These are phyloP conservation scores for Trichoderma sp. DNA, from an alignment of 2,329 filamentous ascomycete genomes.

Conservation along the genomic window DNA sequence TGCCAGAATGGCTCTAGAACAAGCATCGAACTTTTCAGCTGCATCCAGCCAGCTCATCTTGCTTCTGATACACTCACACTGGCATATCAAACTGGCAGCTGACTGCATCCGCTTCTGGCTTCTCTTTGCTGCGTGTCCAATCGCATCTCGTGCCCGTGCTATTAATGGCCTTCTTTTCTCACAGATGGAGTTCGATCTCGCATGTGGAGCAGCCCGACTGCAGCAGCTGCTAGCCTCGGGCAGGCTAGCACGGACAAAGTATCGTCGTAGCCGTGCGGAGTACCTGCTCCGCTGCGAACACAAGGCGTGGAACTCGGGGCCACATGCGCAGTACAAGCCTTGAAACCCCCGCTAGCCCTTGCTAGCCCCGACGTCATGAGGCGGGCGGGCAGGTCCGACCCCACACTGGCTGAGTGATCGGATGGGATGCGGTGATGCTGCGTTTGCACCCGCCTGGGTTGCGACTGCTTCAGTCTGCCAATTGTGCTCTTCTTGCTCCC, in stretches of 20 bases:
- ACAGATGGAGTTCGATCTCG: neutral
- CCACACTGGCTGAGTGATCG: too few relatives aligned
- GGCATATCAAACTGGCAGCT: neutral
- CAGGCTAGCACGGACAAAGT: neutral
- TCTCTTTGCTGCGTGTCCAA: neutral
- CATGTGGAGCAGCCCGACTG: neutral
- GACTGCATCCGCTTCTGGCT: neutral
- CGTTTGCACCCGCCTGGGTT: too few relatives aligned
- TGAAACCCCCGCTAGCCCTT: too few relatives aligned
- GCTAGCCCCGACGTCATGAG: too few relatives aligned
- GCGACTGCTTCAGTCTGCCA: too few relatives aligned
- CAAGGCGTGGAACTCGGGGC: neutral
- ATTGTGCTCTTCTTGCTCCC: too few relatives aligned
- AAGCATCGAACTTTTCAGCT: too few relatives aligned
- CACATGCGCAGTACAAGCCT: too few relatives aligned
- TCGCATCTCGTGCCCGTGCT: neutral
- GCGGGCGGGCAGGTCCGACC: too few relatives aligned
- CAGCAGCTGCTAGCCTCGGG: too few relatives aligned
- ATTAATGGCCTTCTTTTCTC: constrained; percentile 9
- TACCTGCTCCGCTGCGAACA: neutral
- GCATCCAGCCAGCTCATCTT: constrained; percentile 1
- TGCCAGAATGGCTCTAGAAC: neutral
- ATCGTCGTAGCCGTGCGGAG: neutral
- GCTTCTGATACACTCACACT: neutral
- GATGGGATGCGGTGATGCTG: too few relatives aligned